Conservation (phyloP, 2,329 filamentous ascomycete genomes). For the Didymella arachidicola region DNA sequence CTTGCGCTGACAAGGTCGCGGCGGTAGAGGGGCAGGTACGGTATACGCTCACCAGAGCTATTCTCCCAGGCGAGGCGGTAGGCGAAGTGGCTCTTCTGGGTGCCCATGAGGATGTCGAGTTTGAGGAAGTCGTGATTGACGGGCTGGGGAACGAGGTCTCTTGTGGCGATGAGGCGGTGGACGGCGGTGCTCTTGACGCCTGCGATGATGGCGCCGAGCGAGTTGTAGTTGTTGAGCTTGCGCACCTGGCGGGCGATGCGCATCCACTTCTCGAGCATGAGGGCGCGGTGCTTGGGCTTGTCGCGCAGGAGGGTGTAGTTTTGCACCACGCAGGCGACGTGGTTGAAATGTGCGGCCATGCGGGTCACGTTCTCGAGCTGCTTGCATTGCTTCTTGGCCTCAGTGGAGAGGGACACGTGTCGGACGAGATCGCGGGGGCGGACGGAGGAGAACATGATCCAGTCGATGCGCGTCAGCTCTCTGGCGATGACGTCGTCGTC, state of each 20-base stretch:
- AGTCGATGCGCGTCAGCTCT: constrained; percentile 94
- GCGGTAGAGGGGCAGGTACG: constrained; percentile 88
- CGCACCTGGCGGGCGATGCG: constrained; percentile 82
- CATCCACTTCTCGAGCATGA: constrained; percentile 96
- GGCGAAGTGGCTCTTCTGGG: constrained; percentile 89
- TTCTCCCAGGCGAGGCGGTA: constrained; percentile 99
- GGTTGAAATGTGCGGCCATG: constrained; percentile 84
- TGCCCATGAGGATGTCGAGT: constrained; percentile 89
- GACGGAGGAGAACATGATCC: constrained; percentile 97
- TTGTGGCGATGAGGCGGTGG: constrained; percentile 81
- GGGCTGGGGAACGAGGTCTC: constrained; percentile 74
- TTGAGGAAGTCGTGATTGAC: constrained; percentile 86
- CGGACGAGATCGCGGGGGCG: constrained; percentile 91
- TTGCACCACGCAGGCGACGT: constrained; percentile 63
- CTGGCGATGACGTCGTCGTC: constrained; percentile 85
- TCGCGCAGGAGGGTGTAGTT: constrained; percentile 77
- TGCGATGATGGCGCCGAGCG: constrained; percentile 89
- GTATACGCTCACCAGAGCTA: constrained; percentile 86
- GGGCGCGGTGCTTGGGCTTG: constrained; percentile 92
- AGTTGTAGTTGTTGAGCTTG: constrained; percentile 96
- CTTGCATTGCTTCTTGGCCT: constrained; percentile 76
- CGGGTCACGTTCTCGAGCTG: constrained; percentile 87
- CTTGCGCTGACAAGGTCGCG: constrained; percentile 91
- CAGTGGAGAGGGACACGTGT: constrained; percentile 78
- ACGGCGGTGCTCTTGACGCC: constrained; percentile 90